Evolutionary conservation across 768 basidiomycete species (phyloP), one percentile per base, ranked within the genome.

Genomic region (Russula earlei): DNA sequence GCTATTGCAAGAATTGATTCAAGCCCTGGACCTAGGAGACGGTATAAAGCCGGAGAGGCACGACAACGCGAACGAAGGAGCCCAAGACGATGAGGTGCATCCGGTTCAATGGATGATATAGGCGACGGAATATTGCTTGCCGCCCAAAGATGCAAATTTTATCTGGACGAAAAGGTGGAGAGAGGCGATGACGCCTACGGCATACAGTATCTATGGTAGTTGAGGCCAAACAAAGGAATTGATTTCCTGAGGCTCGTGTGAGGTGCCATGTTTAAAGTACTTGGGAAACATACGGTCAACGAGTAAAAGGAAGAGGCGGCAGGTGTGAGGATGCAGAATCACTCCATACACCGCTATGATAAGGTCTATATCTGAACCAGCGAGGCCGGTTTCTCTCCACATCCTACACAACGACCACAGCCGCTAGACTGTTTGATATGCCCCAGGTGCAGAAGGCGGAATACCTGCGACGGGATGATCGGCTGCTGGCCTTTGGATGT

Each of bases 371-470:
- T 43, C 43, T 37, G 52, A 19, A 29, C 45, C 19, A 40, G n/a
- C n/a, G n/a, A n/a, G n/a, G 11, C 17, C 22, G n/a, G 19, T 20
- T 25, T 43, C 25, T 38, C 41, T n/a, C 17, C 8, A 9, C 4
- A 34, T 40, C 27, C 15, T 14, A 19, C 22, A 14, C 15, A 17
- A 19, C 43, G 33, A 25, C 9, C 15, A 10, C 22, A 12, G 20
- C 11, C 5, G 12, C 64, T 65, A 72, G 31, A 70, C 69, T 15
- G 65, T 55, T 51, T 71, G 67, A 62, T 72, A 72, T 33, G 67
- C 66, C 6, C 67, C 68, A 4, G 70, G 68, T 24, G 67, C 63
- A 7, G 59, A 45, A 36, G 62, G 61, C 15, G 63, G 63, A 33
- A 57, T 48, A 17, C 50, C 45, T 15, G 64, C 31, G 19, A 64